Evolutionary conservation across 805 yeast species (phyloP).

Genomic region (Zygotorulaspora florentina): DNA sequence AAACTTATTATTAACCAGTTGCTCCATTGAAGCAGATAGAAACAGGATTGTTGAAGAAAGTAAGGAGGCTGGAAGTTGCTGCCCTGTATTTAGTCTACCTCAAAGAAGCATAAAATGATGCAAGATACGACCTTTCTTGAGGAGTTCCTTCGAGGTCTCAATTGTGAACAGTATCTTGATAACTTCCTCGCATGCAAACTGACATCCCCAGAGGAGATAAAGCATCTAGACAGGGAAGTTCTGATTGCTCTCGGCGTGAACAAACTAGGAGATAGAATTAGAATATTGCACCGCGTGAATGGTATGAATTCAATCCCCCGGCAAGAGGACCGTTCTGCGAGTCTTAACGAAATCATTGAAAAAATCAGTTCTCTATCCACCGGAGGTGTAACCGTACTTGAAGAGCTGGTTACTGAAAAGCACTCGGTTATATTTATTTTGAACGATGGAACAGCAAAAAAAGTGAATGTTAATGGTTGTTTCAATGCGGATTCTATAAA

Average conservation of each 20-base stretch:
- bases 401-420: constrained; percentile 37
- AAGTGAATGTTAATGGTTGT: constrained; percentile 71
- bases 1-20: too few species aligned
- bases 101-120: not conserved
- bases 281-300: constrained; percentile 57
- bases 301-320: constrained; percentile 29
- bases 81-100: too few species aligned
- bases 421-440: constrained; percentile 61
- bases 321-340: constrained; percentile 11
- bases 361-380: constrained; percentile 23
- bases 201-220: constrained; percentile 25
- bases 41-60: too few species aligned
- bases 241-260: constrained; percentile 67
- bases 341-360: constrained; percentile 21
- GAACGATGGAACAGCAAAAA: constrained; percentile 66
- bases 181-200: constrained; percentile 20
- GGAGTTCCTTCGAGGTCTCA: constrained; percentile 20
- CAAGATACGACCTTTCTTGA: constrained; percentile 18
- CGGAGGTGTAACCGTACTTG: constrained; percentile 16
- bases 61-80: too few species aligned
- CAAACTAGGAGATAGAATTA: constrained; percentile 81
- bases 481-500: constrained; percentile 77
- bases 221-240: constrained; percentile 50
- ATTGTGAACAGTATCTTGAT: constrained; percentile 24
- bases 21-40: too few species aligned